Evolutionary conservation across 2,329 filamentous ascomycete genomes (phyloP).

Genomic region (Fusarium dimerum): DNA sequence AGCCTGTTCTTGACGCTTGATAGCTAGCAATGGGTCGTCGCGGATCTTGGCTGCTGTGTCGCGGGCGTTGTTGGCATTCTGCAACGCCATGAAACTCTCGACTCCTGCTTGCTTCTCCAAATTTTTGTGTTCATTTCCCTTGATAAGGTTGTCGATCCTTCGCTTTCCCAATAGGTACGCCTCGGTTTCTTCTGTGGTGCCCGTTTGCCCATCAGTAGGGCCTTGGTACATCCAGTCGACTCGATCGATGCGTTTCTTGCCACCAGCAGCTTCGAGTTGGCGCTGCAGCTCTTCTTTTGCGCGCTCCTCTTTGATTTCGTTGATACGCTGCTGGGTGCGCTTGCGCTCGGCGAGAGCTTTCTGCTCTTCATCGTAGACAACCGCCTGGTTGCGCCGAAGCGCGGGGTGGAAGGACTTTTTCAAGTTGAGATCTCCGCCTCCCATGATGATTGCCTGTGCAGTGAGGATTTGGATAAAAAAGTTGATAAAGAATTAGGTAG

Average conservation of each 20-base stretch:
- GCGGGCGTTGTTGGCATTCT: slow-evolving; percentile 70
- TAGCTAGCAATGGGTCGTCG: slow-evolving; percentile 88
- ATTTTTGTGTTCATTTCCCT: slow-evolving; percentile 78
- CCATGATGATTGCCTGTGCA: slow-evolving; percentile 61
- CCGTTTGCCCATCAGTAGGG: slow-evolving; percentile 73
- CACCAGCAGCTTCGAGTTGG: slow-evolving; percentile 85
- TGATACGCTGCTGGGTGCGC: slow-evolving; percentile 84
- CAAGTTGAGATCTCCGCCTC: slow-evolving; percentile 90
- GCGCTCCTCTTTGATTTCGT: slow-evolving; percentile 92
- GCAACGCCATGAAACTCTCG: slow-evolving; percentile 60
- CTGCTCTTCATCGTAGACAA: slow-evolving; percentile 89
- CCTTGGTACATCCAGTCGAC: slow-evolving; percentile 99
- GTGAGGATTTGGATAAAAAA: slow-evolving; percentile 1
- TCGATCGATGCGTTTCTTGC: slow-evolving; percentile 74
- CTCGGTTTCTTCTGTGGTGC: slow-evolving; percentile 85
- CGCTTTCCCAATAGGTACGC: slow-evolving; percentile 91
- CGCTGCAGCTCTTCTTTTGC: slow-evolving; percentile 88
- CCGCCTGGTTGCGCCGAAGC: slow-evolving; percentile 85
- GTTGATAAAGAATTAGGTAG: slow-evolving; percentile 9
- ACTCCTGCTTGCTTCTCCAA: slow-evolving; percentile 72
- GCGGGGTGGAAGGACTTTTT: slow-evolving; percentile 96
- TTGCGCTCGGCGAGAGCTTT: slow-evolving; percentile 94
- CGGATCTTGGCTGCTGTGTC: slow-evolving; percentile 86
- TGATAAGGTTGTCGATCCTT: slow-evolving; percentile 78
- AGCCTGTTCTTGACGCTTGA: slow-evolving; percentile 88